Percentiles rank a stretch among this genome's conserved stretches.
These are phyloP conservation scores for Lumnitzera littorea DNA, from an alignment of 345 rosid genomes.

Conservation along the genomic window DNA sequence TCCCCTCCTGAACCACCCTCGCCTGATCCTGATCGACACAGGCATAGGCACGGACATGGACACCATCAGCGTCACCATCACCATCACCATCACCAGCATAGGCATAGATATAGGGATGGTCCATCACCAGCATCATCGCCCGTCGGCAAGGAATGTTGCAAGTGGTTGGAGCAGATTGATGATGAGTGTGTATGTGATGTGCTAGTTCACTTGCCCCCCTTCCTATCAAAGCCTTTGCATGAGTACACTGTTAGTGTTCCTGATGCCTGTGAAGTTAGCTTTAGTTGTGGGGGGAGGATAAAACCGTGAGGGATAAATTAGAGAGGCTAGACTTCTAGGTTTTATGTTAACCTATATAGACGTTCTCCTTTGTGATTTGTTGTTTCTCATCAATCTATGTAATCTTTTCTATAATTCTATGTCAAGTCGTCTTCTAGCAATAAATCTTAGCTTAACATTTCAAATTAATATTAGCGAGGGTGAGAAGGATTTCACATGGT, in stretches of 20 bases:
- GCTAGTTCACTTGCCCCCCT: constrained; percentile 61
- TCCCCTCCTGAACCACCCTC: constrained; percentile 8
- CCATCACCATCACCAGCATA: constrained; percentile 15
- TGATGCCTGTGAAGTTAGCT: constrained; percentile 50
- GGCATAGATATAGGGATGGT: constrained; percentile 8
- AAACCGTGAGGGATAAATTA: constrained; percentile 12
- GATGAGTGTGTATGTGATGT: constrained; percentile 68
- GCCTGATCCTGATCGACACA: constrained; percentile 1
- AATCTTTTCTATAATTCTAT: too few species aligned
- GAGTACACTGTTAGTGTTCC: constrained; percentile 41
- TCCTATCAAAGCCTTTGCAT: constrained; percentile 63
- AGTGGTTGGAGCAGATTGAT: constrained; percentile 68
- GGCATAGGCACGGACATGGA: constrained; percentile 4
- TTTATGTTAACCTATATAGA: neutral
- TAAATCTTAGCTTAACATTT: too few species aligned
- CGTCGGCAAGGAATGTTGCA: constrained; percentile 53
- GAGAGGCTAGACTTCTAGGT: neutral
- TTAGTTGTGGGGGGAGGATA: constrained; percentile 43
- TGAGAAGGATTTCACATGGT: too few species aligned
- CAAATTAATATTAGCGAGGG: too few species aligned
- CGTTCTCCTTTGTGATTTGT: too few species aligned
- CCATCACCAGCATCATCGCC: constrained; percentile 8
- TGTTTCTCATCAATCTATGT: too few species aligned
- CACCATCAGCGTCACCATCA: constrained; percentile 15
- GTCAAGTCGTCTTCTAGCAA: too few species aligned